These are phyloP conservation scores for Dendrobium officinale DNA, from an alignment of 106 monocot species.

Conservation along the genomic window DNA sequence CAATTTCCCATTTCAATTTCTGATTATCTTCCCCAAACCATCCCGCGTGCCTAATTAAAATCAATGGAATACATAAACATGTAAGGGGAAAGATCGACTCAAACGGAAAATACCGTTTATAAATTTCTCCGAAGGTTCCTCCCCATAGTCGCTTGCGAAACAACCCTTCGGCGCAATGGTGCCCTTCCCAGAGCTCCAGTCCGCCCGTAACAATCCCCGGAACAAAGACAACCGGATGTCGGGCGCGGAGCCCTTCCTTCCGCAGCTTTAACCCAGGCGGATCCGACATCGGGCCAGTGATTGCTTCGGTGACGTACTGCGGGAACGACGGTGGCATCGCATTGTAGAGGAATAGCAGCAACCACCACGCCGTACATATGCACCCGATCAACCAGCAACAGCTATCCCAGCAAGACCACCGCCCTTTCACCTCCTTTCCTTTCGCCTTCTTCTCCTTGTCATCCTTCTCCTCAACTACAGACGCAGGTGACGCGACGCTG, in stretches of 20 bases:
- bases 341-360: slow-evolving; percentile 91
- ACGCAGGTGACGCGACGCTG: too few species aligned
- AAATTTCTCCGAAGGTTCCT: slow-evolving; percentile 88
- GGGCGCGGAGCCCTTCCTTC: slow-evolving; percentile 81
- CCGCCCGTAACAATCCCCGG: slow-evolving; percentile 98
- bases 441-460: slow-evolving; percentile 9
- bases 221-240: slow-evolving; percentile 97
- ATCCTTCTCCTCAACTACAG: neutral
- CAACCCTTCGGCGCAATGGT: slow-evolving; percentile 86
- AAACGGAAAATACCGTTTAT: slow-evolving; percentile 59
- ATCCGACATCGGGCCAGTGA: slow-evolving; percentile 87
- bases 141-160: slow-evolving; percentile 98
- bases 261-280: slow-evolving; percentile 86
- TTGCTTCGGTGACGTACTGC: slow-evolving; percentile 96
- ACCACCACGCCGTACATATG: slow-evolving; percentile 87
- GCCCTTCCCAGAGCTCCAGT: slow-evolving; percentile 98
- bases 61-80: neutral
- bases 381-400: slow-evolving; percentile 88
- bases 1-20: neutral
- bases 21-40: neutral
- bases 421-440: slow-evolving; percentile 9
- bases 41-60: neutral
- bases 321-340: slow-evolving; percentile 96
- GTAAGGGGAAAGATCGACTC: neutral
- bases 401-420: slow-evolving; percentile 69